Evolutionary conservation across 2,329 filamentous ascomycete species (phyloP), one percentile per base, ranked within the genome.

Genomic region (Fusarium pseudograminearum): DNA sequence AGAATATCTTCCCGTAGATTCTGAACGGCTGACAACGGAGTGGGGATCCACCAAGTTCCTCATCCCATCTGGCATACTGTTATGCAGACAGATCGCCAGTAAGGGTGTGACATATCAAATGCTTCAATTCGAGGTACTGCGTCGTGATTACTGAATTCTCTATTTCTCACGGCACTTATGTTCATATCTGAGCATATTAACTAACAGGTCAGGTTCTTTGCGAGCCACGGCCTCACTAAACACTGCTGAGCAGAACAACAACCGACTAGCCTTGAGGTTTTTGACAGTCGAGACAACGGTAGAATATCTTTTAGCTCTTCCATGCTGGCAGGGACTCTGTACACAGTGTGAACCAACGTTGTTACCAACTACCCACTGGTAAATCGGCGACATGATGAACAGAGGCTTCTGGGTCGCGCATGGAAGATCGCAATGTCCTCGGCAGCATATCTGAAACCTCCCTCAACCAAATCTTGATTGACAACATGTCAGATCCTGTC

Each of bases 111-210:
- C 3, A 24, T 24, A 24, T 6, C 5, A 8, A 3, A 22, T 24
- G 3, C 20, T 16, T 15, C 22, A 8, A 22, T 22, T 8, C 12
- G 3, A 22, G 7, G 1, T 3, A 9, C 3, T 15, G 6, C 5
- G 1, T 10, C 7, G 7, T 15, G 4, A 9, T 16, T 9, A 2
- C 8, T 24, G 14, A 3, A 1, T 16, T 16, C 14, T 16, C 4
- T 5, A 8, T 16, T 24, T 6, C 3, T 4, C 7, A 41, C 3
- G 7, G 4, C 7, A 22, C 0, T 9, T 3, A 24, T 41, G 5
- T 38, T 14, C 5, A 38, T 20, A n/a, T 7, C n/a, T 20, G 36
- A 38, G 9, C 7, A 0, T 20, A 38, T 3, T 7, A 7, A n/a
- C 6, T 1, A 20, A 14, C 11, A 1, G 3, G 4, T 14, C 22